Base-by-base conservation (phyloP, 495 filamentous ascomycete species). In the Aspergillus biplanus region DNA sequence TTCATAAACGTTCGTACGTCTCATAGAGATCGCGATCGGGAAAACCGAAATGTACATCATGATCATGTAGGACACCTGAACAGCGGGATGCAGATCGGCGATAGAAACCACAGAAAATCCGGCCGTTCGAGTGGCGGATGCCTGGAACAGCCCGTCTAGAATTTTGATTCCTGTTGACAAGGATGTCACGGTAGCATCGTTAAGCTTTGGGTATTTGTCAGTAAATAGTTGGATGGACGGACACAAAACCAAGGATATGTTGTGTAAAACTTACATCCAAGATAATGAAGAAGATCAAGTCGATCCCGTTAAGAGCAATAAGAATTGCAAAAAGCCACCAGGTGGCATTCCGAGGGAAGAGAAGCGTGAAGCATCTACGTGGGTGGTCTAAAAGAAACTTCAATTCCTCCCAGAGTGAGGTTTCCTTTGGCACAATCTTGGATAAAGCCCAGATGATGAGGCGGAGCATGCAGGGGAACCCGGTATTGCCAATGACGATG, bases 21-120 rank as follows among this genome's bases (percentile, higher is more conserved):
- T 90, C 68, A 97, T 87, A 33, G 90, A 94, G 61, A 98, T 97
- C 64, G 94, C 94, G 67, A 97, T 94, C 32, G 94, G 94, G 68
- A 96, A 92, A 46, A 97, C 91, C 52, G 94, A 97, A 64, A 98
- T 98, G 73, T 98, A 98, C 94, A 98, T 98, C 94, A 98, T 98
- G 75, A 98, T 87, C 75, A 97, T 75, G 78, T 97, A 97, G 16
- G 92, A 97, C 5, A 95, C 90, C 69, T 98, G 94, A 12, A 97
- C 92, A 2, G 89, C 94, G 0, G 94, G 94, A 68, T 97, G 94
- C 13, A 98, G 81, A 0, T 80, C 73, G 6, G 90, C 79, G 31
- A 98, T 76, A 63, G 89, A 90, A 67, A 97, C 84, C 52, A 90
- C 89, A 7, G 89, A 80, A 68, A 96, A 96, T 1, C 94, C 94